Conservation (phyloP, 2,329 filamentous ascomycete genomes). For the Zymoseptoria tritici region DNA sequence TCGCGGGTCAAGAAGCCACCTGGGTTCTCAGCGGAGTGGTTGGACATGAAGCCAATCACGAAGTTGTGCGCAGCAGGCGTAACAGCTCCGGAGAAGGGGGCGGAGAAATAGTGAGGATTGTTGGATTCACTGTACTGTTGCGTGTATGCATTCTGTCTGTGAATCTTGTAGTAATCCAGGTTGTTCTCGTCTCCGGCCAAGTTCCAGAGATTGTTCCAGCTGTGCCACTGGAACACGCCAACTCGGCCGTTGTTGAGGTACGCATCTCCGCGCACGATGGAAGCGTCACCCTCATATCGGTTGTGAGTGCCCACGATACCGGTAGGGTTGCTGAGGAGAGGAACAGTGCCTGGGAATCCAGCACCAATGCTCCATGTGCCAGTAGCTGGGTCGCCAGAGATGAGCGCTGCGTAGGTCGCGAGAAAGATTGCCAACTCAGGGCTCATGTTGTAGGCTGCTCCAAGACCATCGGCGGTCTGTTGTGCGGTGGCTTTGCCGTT, state of each 20-base stretch:
- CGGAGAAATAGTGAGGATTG: slow-evolving; percentile 29
- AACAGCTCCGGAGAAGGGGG: slow-evolving; percentile 21
- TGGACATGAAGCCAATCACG: slow-evolving; percentile 25
- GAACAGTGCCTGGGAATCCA: slow-evolving; percentile 5
- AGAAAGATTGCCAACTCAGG: slow-evolving; percentile 18
- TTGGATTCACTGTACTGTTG: slow-evolving; percentile 18
- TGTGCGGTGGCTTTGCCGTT: slow-evolving; percentile 6
- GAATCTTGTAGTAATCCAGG: slow-evolving; percentile 6
- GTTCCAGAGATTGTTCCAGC: slow-evolving; percentile 8
- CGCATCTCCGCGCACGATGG: slow-evolving; percentile 21
- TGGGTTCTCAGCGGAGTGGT: slow-evolving; percentile 20
- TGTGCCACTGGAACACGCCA: slow-evolving; percentile 11
- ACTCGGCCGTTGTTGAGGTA: slow-evolving; percentile 19
- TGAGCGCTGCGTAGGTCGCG: slow-evolving; percentile 24
- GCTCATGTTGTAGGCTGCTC: slow-evolving; percentile 27
- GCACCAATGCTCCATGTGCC: slow-evolving; percentile 26
- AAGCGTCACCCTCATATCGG: slow-evolving; percentile 30
- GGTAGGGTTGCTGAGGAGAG: slow-evolving; percentile 16
- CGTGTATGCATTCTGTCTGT: slow-evolving; percentile 3
- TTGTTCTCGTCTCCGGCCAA: slow-evolving; percentile 1
- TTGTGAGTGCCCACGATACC: slow-evolving; percentile 28
- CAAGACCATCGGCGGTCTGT: slow-evolving; percentile 13
- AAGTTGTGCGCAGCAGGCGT: slow-evolving; percentile 21
- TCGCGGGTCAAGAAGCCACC: slow-evolving; percentile 17
- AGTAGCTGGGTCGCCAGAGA: slow-evolving; percentile 9